Evolutionary conservation across 139 green algal genomes (phyloP), one percentile per base, ranked within the genome.

Genomic region (Nannochloris sp.): DNA sequence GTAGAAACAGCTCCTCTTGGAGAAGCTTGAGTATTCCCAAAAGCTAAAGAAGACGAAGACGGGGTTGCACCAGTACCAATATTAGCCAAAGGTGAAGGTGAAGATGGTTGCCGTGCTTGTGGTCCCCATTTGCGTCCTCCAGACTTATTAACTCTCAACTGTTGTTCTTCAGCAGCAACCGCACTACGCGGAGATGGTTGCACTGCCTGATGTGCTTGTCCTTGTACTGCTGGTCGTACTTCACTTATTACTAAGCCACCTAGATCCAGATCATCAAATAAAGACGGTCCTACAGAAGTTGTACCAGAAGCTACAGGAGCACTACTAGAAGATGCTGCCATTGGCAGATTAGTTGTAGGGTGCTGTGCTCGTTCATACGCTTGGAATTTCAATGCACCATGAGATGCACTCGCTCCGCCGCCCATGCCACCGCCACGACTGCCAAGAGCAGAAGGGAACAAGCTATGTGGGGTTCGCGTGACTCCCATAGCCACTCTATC

Each of bases 401-500:
- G 14, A 25, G 13, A 6, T 7, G 53, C 51, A 37, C 34, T 14
- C 2, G 31, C n/a, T 54, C 45, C 45, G 6, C 6, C 15, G 12
- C 37, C 37, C 37, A 45, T 19, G 37, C 9, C 9, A 19, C 9
- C 37, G 9, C 9, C 37, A 45, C 12, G 9, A 45, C 37, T 8
- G 4, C 25, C 7, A 19, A 37, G 35, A 23, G 48, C 8, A 12
- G 35, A 35, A 44, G 8, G 39, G 3, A 24, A 6, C 19, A 67
- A 14, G 24, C 8, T 38, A 31, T 27, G 42, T 9, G 25, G 5
- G 14, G 51, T 53, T 13, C 64, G 75, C 6, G 67, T 66, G 32
- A 79, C 35, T 3, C 72, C 75, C 61, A 85, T 69, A 2, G 59
- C 35, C 9, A 60, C 63, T 7, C 80, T 64, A 12, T 88, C 63